Evolutionary conservation across 2,329 filamentous ascomycete genomes (phyloP).

Genomic region (Fonsecaea multimorphosa): DNA sequence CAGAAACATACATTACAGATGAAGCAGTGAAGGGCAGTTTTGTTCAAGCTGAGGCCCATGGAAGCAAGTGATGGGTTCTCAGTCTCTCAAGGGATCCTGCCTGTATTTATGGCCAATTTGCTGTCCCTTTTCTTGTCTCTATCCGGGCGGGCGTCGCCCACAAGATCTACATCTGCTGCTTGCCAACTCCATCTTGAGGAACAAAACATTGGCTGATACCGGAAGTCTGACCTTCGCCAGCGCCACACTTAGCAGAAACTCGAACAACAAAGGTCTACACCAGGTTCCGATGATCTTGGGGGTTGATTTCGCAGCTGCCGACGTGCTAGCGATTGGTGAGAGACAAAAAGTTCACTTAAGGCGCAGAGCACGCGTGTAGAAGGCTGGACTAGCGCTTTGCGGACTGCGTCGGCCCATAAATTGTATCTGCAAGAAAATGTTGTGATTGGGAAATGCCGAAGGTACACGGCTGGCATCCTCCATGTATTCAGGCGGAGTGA

Average conservation of each 20-base stretch:
- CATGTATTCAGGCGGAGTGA: neutral
- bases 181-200: neutral
- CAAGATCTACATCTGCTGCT: neutral
- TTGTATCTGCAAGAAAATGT: neutral
- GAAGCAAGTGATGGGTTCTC: neutral
- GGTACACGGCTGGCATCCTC: neutral
- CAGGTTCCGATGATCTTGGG: neutral
- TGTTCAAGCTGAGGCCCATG: too few species aligned
- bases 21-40: neutral
- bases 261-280: neutral
- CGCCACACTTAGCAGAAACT: neutral
- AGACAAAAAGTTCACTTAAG: neutral
- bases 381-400: neutral
- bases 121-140: neutral
- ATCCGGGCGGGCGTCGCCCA: neutral
- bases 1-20: constrained; percentile 20
- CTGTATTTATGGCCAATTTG: neutral
- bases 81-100: neutral
- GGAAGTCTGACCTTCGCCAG: neutral
- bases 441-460: neutral
- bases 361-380: neutral
- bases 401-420: neutral
- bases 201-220: neutral
- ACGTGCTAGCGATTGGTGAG: neutral
- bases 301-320: neutral